Percentiles rank a stretch among this genome's conserved stretches.
phyloP scores from a whole-genome alignment of 2,329 filamentous ascomycete genomes.

The Aspergillus oerlinghausenensis region DNA sequence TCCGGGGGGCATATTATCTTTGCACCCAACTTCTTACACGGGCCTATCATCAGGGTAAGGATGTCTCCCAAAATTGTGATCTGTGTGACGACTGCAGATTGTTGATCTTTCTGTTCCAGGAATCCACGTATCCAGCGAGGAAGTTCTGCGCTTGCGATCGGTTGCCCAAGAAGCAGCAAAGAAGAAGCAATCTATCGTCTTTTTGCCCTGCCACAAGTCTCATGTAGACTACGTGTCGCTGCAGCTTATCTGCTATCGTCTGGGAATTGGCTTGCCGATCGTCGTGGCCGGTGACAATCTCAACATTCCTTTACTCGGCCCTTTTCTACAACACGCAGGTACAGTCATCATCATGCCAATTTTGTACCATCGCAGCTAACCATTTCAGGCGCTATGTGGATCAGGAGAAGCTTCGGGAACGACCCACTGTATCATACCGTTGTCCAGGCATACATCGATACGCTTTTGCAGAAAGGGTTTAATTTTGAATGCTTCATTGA shows the following conservation, averaged over 20 bases:
- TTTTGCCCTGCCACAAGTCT: slow-evolving; percentile 88
- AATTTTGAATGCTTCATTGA: slow-evolving; percentile 99
- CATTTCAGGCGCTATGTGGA: slow-evolving; percentile 76
- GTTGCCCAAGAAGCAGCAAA: slow-evolving; percentile 78
- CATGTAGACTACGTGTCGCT: slow-evolving; percentile 96
- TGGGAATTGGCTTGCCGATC: slow-evolving; percentile 82
- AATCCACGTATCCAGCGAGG: slow-evolving; percentile 92
- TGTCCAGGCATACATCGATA: slow-evolving; percentile 96
- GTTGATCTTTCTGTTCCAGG: slow-evolving; percentile 33
- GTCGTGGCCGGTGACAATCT: slow-evolving; percentile 95
- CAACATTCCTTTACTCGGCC: slow-evolving; percentile 85
- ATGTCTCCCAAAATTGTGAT: background rate
- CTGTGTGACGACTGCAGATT: background rate
- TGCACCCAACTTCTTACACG: slow-evolving; percentile 81
- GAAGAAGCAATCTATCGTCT: slow-evolving; percentile 93
- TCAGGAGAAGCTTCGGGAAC: slow-evolving; percentile 85
- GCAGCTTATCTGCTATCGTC: slow-evolving; percentile 89
- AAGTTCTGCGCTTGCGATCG: slow-evolving; percentile 74
- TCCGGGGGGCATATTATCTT: slow-evolving; percentile 86
- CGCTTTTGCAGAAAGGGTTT: slow-evolving; percentile 79
- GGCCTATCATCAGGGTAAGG: slow-evolving; percentile 82
- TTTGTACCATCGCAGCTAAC: slow-evolving; percentile 12
- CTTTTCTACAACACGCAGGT: slow-evolving; percentile 88
- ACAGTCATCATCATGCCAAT: slow-evolving; percentile 15
- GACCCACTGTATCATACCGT: slow-evolving; percentile 85